phyloP scores from a whole-genome alignment of 169 alveolate genomes.

The Plasmodium berghei region DNA sequence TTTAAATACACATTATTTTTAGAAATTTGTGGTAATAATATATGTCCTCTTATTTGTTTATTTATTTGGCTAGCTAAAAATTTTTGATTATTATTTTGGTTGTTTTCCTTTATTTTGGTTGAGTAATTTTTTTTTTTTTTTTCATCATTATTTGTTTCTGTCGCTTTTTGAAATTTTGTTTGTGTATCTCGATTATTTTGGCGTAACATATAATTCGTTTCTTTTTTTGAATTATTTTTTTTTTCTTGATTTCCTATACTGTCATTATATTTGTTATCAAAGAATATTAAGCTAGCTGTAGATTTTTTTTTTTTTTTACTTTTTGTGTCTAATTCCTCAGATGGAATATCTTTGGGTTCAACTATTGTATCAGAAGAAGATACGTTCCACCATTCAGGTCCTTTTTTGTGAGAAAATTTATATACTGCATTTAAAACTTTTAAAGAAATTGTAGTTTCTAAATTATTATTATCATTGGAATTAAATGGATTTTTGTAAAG shows the following conservation, averaged over 20 bases:
- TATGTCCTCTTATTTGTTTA: neutral
- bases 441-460: neutral
- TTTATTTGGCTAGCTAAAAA: neutral
- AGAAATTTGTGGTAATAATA: too few relatives aligned
- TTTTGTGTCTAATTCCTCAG: neutral
- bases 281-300: neutral
- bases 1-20: too few relatives aligned
- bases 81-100: neutral
- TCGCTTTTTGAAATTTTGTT: neutral
- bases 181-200: neutral
- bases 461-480: neutral
- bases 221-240: neutral
- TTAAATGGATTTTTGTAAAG: slow-evolving; percentile 38
- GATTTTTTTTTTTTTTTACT: too few relatives aligned
- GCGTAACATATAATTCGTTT: neutral
- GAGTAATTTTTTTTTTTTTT: neutral
- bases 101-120: too few relatives aligned
- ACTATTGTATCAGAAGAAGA: slow-evolving; percentile 17
- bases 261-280: neutral
- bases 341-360: neutral
- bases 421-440: slow-evolving; percentile 22
- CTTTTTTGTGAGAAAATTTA: slow-evolving; percentile 1
- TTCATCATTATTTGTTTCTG: neutral
- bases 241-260: neutral
- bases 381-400: slow-evolving; percentile 37